A percentile compares a stretch with the other conserved stretches of the same genome.
Evolutionary conservation across 2,329 filamentous ascomycete species (phyloP).

Genomic region (Ophiostoma sp.): DNA sequence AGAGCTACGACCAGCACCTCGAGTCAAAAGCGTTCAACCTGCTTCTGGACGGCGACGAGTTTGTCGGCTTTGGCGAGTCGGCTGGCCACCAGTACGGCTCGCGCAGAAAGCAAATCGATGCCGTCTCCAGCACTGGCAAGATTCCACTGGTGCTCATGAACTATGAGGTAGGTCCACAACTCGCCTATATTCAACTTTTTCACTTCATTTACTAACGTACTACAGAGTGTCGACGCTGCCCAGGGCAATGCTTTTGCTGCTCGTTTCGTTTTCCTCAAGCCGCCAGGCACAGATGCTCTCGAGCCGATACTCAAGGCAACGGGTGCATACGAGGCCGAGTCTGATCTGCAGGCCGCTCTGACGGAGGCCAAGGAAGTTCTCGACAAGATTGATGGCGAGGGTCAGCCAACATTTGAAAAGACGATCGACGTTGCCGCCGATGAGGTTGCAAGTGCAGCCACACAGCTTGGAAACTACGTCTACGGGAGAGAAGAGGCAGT

Average conservation of each 20-base stretch:
- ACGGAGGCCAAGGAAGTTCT: conserved; percentile 42
- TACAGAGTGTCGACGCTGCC: conserved; percentile 54
- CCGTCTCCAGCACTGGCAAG: conserved; percentile 54
- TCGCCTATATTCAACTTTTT: conserved; percentile 15
- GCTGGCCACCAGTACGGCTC: conserved; percentile 57
- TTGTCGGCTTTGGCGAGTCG: conserved; percentile 57
- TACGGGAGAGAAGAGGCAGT: conserved; percentile 37
- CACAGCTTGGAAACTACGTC: conserved; percentile 52
- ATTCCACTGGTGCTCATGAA: conserved; percentile 60
- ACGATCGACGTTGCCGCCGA: conserved; percentile 49
- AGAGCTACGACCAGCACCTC: conserved; percentile 49
- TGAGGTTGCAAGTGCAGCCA: conserved; percentile 51
- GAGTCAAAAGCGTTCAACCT: conserved; percentile 55
- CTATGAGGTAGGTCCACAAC: conserved; percentile 48
- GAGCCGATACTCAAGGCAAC: conserved; percentile 45
- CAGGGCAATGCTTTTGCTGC: conserved; percentile 59
- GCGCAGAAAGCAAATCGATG: conserved; percentile 53
- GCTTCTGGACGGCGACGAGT: conserved; percentile 60
- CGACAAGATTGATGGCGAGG: conserved; percentile 46
- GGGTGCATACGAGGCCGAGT: conserved; percentile 49
- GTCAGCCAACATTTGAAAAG: conserved; percentile 47
- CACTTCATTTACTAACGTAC: conserved; percentile 33
- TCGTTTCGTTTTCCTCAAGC: conserved; percentile 55
- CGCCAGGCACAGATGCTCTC: conserved; percentile 41
- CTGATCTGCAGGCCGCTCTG: conserved; percentile 48